Evolutionary conservation across 805 yeast genomes (phyloP), one percentile per base, ranked within the genome.

Genomic region (Clavispora asparagi): DNA sequence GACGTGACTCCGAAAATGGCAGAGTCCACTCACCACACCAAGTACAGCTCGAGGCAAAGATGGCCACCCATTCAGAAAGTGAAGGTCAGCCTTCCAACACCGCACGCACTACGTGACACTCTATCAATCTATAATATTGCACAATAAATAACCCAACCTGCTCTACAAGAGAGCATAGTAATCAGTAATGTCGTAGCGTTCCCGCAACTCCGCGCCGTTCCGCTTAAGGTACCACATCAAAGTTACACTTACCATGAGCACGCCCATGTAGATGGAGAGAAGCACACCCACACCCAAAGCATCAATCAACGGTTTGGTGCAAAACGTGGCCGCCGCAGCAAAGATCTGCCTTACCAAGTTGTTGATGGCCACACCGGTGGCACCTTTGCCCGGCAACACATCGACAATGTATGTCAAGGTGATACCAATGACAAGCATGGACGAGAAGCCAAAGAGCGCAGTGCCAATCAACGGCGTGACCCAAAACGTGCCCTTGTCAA

Each of bases 301-400:
- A 4, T 60, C 56, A 14, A 83, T 67, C 57, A 86, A 68, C 0
- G 95, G 95, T 37, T 83, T 89, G 1, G 86, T 79, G 8, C 83
- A 72, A 60, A 88, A 89, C 1, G 90, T 81, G 10, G 88, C 91
- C 1, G 74, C 71, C 0, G 95, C 87, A 1, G 95, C 95, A 48
- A 85, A 67, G 1, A 80, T 67, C 73, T 82, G 85, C 55, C 96
- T 73, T 16, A 84, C 71, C 46, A 88, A 74, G 59, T 88, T 89
- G 57, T 86, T 88, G 42, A 89, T 62, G 0, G 96, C 95, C 41
- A 88, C 87, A 0, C 95, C 96, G 0, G 95, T 85, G 12, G 96
- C 91, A 37, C 96, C 95, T 56, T 83, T 76, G 0, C 95, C 95
- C 0, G 96, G 96, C 39, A 89, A 71, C 1, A 89, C 80, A 58